These are phyloP conservation scores for Luffa aegyptiaca DNA, from an alignment of 306 rosid genomes.

Conservation along the genomic window DNA sequence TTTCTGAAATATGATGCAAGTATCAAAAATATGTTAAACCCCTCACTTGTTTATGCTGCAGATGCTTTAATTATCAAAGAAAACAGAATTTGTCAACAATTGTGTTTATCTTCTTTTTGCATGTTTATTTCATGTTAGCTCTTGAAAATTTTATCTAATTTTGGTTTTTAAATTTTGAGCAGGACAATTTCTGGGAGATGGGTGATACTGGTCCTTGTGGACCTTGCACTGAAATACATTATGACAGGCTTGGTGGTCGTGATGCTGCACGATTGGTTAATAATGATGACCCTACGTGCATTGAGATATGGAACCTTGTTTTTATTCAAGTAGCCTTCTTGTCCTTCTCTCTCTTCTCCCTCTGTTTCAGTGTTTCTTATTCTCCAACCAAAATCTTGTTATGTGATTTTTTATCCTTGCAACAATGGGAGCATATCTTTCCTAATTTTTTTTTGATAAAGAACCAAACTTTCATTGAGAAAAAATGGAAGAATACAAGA, in stretches of 20 bases:
- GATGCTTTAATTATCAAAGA: neutral
- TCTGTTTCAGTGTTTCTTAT: neutral
- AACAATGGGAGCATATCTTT: neutral
- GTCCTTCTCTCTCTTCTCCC: neutral
- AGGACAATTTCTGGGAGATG: constrained; percentile 99
- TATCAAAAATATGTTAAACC: neutral
- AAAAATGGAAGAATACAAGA: no score
- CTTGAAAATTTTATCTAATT: constrained; percentile 8
- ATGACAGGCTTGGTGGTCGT: constrained; percentile 88
- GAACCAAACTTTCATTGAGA: no score
- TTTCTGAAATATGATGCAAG: neutral
- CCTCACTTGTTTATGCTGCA: neutral
- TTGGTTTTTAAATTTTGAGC: constrained; percentile 14
- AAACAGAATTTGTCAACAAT: neutral
- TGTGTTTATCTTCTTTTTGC: neutral
- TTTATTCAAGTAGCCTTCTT: constrained; percentile 71
- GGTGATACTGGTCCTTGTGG: constrained; percentile 99
- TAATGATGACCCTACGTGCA: constrained; percentile 88
- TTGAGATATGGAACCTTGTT: constrained; percentile 97
- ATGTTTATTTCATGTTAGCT: neutral
- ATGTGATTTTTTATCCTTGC: neutral
- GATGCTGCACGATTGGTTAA: constrained; percentile 88
- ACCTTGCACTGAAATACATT: constrained; percentile 97
- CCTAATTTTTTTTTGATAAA: neutral
- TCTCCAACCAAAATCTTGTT: neutral